These are phyloP conservation scores for Diddensiella santjacobensis DNA, from an alignment of 805 yeast species.

Conservation along the genomic window DNA sequence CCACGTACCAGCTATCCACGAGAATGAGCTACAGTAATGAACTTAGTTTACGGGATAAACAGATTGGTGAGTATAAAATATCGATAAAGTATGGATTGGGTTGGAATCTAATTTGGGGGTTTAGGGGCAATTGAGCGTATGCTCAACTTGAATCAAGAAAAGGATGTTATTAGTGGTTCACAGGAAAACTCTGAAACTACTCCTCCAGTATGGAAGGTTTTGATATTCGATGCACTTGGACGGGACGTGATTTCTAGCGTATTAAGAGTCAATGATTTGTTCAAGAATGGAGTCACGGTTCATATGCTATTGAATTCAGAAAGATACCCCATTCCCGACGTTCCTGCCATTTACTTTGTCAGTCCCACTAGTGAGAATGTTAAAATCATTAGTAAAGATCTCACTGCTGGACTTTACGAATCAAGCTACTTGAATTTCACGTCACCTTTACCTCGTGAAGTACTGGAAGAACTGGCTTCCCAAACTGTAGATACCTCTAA, in stretches of 20 bases:
- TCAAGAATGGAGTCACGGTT: conserved; percentile 87
- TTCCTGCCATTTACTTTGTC: conserved; percentile 89
- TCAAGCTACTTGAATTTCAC: conserved; percentile 83
- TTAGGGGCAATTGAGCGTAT: conserved; percentile 61
- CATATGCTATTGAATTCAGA: conserved; percentile 70
- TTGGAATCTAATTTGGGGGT: conserved; percentile 25
- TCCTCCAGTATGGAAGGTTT: conserved; percentile 80
- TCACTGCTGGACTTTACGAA: conserved; percentile 71
- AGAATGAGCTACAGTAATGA: conserved; percentile 12
- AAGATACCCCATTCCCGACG: conserved; percentile 86
- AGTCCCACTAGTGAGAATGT: conserved; percentile 82
- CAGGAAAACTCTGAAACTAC: conserved; percentile 32
- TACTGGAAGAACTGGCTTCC: conserved; percentile 84
- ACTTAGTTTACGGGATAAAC: conserved; percentile 31
- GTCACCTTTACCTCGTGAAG: conserved; percentile 67
- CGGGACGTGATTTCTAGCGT: conserved; percentile 87
- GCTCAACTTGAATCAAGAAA: conserved; percentile 74
- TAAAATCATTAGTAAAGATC: conserved; percentile 62
- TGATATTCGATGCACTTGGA: conserved; percentile 75
- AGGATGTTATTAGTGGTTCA: conserved; percentile 29
- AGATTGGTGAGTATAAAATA: conserved; percentile 25
- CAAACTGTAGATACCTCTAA: conserved; percentile 66
- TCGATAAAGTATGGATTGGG: no score
- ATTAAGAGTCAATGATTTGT: conserved; percentile 84
- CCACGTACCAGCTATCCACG: neutral